Conservation (phyloP, 441 rosid species). For the Populus hybrid region DNA sequence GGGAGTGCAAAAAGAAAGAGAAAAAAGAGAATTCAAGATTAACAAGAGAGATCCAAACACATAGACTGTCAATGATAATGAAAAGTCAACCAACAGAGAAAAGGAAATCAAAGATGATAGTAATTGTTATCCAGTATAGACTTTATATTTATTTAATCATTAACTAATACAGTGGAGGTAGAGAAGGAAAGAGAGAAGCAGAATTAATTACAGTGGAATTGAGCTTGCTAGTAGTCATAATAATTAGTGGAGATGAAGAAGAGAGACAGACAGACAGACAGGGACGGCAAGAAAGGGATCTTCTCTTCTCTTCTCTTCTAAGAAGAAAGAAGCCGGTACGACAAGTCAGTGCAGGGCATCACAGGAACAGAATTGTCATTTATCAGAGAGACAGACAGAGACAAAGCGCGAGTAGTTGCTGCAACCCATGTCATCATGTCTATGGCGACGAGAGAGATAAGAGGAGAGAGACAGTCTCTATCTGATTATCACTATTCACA, state of each 20-base stretch:
- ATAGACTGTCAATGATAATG: too few species aligned
- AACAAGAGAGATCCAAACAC: too few species aligned
- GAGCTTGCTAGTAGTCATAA: constrained; percentile 61
- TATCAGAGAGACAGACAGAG: neutral
- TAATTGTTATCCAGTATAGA: neutral
- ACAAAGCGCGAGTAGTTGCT: too few species aligned
- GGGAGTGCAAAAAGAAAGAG: neutral
- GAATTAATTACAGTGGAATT: constrained; percentile 49
- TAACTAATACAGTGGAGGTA: neutral
- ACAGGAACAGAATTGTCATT: constrained; percentile 1
- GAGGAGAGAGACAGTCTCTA: neutral
- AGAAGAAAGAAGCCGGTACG: neutral
- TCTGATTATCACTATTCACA: neutral
- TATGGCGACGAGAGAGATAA: neutral
- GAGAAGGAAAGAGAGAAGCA: constrained; percentile 10
- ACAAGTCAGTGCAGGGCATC: neutral
- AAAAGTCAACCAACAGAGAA: too few species aligned
- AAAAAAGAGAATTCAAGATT: too few species aligned
- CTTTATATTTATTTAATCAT: neutral
- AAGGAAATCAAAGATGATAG: neutral
- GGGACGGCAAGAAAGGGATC: neutral
- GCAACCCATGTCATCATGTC: too few species aligned
- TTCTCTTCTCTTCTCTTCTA: too few species aligned
- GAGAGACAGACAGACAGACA: neutral
- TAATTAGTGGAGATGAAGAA: neutral